phyloP scores from a whole-genome alignment of 306 rosid genomes.

The Dryas drummondii region DNA sequence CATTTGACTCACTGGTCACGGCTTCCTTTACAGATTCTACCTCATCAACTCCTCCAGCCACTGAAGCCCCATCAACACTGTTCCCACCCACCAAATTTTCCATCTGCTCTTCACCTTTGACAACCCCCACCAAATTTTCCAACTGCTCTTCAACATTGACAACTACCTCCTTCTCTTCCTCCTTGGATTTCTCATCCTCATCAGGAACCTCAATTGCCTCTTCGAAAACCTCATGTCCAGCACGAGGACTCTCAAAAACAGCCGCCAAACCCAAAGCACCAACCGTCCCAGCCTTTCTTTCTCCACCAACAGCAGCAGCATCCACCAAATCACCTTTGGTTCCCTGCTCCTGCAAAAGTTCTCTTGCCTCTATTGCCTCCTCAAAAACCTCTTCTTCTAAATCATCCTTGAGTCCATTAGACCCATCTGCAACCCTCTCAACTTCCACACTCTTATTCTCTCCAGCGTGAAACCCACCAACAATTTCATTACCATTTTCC shows the following conservation, averaged over 20 bases:
- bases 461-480: conserved; percentile 35
- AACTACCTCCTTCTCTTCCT: conserved; percentile 6
- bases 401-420: conserved; percentile 44
- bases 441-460: conserved; percentile 40
- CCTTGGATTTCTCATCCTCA: conserved; percentile 10
- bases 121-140: conserved; percentile 2
- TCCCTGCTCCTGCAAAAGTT: conserved; percentile 35
- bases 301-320: conserved; percentile 18
- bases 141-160: conserved; percentile 22
- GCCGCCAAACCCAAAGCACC: conserved; percentile 22
- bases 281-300: conserved; percentile 2
- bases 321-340: conserved; percentile 1
- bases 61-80: conserved; percentile 16
- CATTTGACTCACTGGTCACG: conserved; percentile 23
- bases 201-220: conserved; percentile 39
- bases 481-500: conserved; percentile 56
- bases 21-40: conserved; percentile 36
- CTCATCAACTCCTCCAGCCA: conserved; percentile 36
- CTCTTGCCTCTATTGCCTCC: conserved; percentile 48
- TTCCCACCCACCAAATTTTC: conserved; percentile 9
- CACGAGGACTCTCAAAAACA: conserved; percentile 34
- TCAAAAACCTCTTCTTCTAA: conserved; percentile 52
- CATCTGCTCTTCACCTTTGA: conserved; percentile 21
- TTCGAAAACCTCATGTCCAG: conserved; percentile 39
- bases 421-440: conserved; percentile 35